A percentile compares a stretch with the other conserved stretches of the same genome.
phyloP scores from a whole-genome alignment of 257 asterid species.

The Solanum raphanifolium region DNA sequence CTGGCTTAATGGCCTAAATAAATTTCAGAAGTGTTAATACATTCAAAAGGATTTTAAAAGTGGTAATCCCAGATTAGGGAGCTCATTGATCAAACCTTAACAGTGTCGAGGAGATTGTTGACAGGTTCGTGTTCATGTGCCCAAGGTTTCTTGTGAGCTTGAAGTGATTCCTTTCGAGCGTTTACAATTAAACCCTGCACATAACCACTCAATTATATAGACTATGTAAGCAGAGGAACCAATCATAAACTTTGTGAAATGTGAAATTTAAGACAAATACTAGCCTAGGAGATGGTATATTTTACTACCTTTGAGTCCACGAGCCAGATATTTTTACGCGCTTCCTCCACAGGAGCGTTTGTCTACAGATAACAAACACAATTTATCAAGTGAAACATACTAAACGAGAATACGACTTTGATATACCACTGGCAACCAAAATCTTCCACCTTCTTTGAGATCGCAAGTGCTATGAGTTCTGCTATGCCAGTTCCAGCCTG shows the following conservation, averaged over 20 bases:
- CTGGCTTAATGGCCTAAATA: constrained; percentile 76
- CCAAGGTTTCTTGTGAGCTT: constrained; percentile 86
- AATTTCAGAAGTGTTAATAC: neutral
- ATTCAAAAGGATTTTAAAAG: neutral
- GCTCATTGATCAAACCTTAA: constrained; percentile 48
- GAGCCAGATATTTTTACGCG: constrained; percentile 83
- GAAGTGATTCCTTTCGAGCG: constrained; percentile 78
- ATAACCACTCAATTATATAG: neutral
- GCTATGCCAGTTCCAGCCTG: constrained; percentile 99
- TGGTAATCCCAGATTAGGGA: neutral
- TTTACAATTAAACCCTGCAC: constrained; percentile 73
- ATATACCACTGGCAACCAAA: neutral
- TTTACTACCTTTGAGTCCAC: constrained; percentile 83
- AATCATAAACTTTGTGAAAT: neutral
- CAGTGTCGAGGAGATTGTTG: constrained; percentile 63
- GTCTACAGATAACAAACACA: constrained; percentile 22
- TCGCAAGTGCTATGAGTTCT: constrained; percentile 90
- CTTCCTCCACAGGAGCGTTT: constrained; percentile 43
- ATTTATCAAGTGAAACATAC: neutral
- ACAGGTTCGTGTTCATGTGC: constrained; percentile 83
- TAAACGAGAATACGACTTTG: neutral
- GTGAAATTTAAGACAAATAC: neutral
- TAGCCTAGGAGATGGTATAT: neutral
- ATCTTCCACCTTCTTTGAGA: constrained; percentile 56
- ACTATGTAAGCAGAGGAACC: neutral